phyloP scores from a whole-genome alignment of 202 grass and related monocot genomes.

The Panicum virgatum region DNA sequence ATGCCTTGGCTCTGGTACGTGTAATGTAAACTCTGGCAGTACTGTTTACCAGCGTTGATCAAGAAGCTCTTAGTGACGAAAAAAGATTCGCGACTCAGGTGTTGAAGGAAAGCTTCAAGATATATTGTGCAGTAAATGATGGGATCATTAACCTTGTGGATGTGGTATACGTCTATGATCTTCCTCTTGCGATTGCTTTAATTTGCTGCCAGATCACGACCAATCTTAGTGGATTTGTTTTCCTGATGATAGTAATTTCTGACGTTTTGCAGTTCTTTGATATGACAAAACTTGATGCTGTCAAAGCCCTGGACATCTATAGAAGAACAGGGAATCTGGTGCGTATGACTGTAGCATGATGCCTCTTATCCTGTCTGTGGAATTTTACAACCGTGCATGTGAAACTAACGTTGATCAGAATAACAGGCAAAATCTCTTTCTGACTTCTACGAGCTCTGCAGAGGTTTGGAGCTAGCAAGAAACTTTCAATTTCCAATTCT shows the following conservation, averaged over 20 bases:
- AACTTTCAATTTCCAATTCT: conserved; percentile 80
- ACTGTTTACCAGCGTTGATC: background rate
- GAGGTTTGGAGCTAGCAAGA: conserved; percentile 72
- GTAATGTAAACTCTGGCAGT: conserved; percentile 21
- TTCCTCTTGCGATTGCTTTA: background rate
- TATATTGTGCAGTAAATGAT: conserved; percentile 83
- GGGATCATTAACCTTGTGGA: conserved; percentile 92
- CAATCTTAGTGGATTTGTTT: background rate
- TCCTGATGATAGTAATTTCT: background rate
- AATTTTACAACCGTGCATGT: background rate
- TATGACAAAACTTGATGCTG: conserved; percentile 83
- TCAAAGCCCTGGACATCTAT: conserved; percentile 76
- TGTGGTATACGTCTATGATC: conserved; percentile 43
- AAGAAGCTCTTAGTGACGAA: background rate
- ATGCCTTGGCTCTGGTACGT: conserved; percentile 67
- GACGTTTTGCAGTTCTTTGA: conserved; percentile 68
- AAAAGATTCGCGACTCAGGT: conserved; percentile 32
- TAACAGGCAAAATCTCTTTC: conserved; percentile 72
- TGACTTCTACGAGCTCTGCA: conserved; percentile 79
- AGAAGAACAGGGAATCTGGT: conserved; percentile 77
- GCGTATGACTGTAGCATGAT: background rate
- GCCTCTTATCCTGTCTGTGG: conserved; percentile 4
- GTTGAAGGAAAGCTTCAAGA: conserved; percentile 90
- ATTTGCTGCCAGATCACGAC: background rate
- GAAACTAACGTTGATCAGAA: conserved; percentile 16